Conservation (phyloP, 192 early-diverging fungal genomes). For the Coemansia sp. region DNA sequence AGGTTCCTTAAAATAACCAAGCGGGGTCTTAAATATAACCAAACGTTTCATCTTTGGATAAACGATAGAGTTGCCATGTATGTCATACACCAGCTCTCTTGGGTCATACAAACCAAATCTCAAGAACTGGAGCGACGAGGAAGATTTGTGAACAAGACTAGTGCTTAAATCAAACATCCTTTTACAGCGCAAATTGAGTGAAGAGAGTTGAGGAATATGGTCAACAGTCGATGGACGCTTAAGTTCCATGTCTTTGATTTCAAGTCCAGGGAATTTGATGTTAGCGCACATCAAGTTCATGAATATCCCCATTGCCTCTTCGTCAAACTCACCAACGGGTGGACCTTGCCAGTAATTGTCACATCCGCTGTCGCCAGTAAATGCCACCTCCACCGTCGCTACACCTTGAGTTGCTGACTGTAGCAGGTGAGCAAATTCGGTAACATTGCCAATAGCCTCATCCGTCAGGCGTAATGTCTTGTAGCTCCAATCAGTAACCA, state of each 20-base stretch:
- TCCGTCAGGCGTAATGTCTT: not conserved
- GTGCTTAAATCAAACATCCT: not conserved
- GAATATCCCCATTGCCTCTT: not conserved
- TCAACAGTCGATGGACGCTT: no score
- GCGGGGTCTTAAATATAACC: not conserved
- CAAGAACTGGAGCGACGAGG: not conserved
- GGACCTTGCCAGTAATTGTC: no score
- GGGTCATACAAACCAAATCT: not conserved
- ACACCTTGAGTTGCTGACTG: not conserved
- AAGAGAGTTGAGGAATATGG: no score
- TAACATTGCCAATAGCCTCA: not conserved
- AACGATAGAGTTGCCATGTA: not conserved
- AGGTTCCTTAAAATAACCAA: not conserved
- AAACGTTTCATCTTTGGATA: slow-evolving; percentile 4
- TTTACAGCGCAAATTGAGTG: no score
- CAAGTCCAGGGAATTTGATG: no score
- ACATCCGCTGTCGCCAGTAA: not conserved
- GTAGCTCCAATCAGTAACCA: not conserved
- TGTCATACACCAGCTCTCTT: not conserved
- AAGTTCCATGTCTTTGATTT: no score
- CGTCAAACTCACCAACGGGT: not conserved
- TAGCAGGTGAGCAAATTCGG: no score
- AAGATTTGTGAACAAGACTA: not conserved
- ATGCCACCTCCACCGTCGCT: not conserved
- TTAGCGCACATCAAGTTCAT: not conserved